Conservation (phyloP, 2,329 filamentous ascomycete species). For the Cladosporium sp. region DNA sequence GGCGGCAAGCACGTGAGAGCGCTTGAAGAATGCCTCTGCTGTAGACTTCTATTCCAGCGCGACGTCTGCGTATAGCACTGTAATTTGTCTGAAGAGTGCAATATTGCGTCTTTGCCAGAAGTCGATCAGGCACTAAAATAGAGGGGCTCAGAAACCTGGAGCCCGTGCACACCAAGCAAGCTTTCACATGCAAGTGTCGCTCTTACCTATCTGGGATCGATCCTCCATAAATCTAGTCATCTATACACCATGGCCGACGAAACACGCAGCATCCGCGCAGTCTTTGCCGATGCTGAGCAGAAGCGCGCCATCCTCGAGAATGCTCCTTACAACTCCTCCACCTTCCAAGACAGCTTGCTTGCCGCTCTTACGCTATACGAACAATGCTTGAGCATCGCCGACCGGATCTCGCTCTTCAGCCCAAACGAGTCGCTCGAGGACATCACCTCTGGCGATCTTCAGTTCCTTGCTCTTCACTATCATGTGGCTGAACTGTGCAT, state of each 20-base stretch:
- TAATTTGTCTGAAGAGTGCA: no score
- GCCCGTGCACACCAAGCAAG: not conserved
- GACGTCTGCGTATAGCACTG: no score
- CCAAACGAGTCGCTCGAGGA: slow-evolving; percentile 87
- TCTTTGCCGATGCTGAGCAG: slow-evolving; percentile 52
- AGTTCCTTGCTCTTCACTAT: slow-evolving; percentile 74
- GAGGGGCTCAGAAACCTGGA: not conserved
- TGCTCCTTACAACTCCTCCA: slow-evolving; percentile 60
- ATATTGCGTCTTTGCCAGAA: no score
- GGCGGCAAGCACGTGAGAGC: not conserved
- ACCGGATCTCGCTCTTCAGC: slow-evolving; percentile 77
- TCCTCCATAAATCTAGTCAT: not conserved
- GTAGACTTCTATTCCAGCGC: not conserved
- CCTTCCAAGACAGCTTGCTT: slow-evolving; percentile 64
- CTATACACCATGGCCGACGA: slow-evolving; percentile 36
- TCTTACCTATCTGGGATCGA: slow-evolving; percentile 1
- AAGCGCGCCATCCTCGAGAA: slow-evolving; percentile 57
- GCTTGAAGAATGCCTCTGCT: not conserved
- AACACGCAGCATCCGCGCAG: slow-evolving; percentile 51
- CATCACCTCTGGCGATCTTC: slow-evolving; percentile 75
- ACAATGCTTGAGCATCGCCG: slow-evolving; percentile 65
- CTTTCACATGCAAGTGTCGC: not conserved
- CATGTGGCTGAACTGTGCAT: slow-evolving; percentile 76
- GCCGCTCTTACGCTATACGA: slow-evolving; percentile 67
- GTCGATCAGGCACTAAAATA: no score